A percentile compares a stretch with the other conserved stretches of the same genome.
Conservation (phyloP, 2,329 filamentous ascomycete genomes). For the Fusarium duplospermum region DNA sequence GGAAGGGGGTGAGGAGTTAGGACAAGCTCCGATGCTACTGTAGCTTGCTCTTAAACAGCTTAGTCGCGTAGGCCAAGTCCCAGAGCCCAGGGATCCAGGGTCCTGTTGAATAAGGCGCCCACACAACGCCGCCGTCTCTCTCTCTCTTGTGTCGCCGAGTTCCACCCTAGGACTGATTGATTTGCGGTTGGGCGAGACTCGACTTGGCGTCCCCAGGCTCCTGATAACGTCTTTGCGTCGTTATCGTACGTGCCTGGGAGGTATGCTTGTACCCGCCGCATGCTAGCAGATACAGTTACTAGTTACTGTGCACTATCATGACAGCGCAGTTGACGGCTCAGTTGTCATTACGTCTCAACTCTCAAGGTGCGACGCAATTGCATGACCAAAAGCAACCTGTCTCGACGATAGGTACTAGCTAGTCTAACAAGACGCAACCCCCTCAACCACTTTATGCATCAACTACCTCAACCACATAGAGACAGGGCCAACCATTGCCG, state of each 20-base stretch:
- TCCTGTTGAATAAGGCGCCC: constrained; percentile 15
- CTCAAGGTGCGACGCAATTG: constrained; percentile 9
- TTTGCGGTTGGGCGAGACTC: neutral
- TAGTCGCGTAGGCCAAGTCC: constrained; percentile 16
- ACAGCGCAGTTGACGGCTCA: constrained; percentile 4
- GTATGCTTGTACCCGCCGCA: neutral
- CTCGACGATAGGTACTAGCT: neutral
- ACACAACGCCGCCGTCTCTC: constrained; percentile 6
- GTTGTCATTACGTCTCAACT: constrained; percentile 18
- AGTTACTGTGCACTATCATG: constrained; percentile 13
- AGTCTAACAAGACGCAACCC: constrained; percentile 8
- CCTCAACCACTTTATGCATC: constrained; percentile 5
- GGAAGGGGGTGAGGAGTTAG: constrained; percentile 33
- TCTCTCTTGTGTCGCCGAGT: constrained; percentile 24
- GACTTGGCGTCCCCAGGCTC: constrained; percentile 10
- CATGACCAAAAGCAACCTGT: constrained; percentile 16
- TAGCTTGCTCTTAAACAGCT: constrained; percentile 26
- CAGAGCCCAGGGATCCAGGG: constrained; percentile 26
- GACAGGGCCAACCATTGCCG: constrained; percentile 14
- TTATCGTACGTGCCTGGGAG: neutral
- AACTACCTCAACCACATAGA: constrained; percentile 18
- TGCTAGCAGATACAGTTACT: neutral
- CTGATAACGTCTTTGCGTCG: constrained; percentile 21
- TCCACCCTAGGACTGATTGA: constrained; percentile 8
- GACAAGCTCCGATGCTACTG: constrained; percentile 29